A percentile compares a stretch with the other conserved stretches of the same genome.
Evolutionary conservation across 2,329 filamentous ascomycete species (phyloP).

Genomic region (Lachnellula willkommii): DNA sequence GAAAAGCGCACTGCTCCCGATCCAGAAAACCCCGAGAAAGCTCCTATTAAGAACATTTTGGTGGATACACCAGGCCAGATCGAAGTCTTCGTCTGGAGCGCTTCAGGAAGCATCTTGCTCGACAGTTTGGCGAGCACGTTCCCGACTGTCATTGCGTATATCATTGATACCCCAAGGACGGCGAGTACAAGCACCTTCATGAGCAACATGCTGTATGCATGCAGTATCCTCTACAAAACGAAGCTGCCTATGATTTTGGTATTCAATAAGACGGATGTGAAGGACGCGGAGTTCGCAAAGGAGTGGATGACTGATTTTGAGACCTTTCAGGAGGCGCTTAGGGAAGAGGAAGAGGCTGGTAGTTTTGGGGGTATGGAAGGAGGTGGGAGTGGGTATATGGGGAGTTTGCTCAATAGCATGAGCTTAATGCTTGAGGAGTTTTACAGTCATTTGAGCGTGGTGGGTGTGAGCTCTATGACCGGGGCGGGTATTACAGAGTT

Average conservation of each 20-base stretch:
- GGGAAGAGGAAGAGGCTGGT: slow-evolving; percentile 71
- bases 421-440: slow-evolving; percentile 96
- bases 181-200: slow-evolving; percentile 95
- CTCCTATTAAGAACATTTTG: slow-evolving; percentile 73
- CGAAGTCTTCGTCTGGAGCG: slow-evolving; percentile 98
- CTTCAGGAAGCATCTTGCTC: slow-evolving; percentile 87
- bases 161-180: slow-evolving; percentile 94
- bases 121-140: slow-evolving; percentile 90
- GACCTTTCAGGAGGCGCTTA: slow-evolving; percentile 81
- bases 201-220: slow-evolving; percentile 99
- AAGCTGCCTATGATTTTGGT: slow-evolving; percentile 98
- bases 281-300: slow-evolving; percentile 84
- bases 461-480: slow-evolving; percentile 88
- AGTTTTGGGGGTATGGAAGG: slow-evolving; percentile 69
- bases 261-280: slow-evolving; percentile 98
- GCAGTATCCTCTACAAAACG: slow-evolving; percentile 97
- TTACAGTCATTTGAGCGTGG: slow-evolving; percentile 87
- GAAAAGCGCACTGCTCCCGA: slow-evolving; percentile 78
- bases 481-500: slow-evolving; percentile 90
- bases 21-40: slow-evolving; percentile 52
- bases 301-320: slow-evolving; percentile 99
- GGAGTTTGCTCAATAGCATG: slow-evolving; percentile 93
- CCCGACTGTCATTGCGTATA: slow-evolving; percentile 93
- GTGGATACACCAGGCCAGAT: slow-evolving; percentile 97
- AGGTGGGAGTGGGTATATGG: slow-evolving; percentile 91